Percentiles rank a stretch among this genome's conserved stretches.
Conservation (phyloP, 306 rosid genomes). For the Quercus ilex region DNA sequence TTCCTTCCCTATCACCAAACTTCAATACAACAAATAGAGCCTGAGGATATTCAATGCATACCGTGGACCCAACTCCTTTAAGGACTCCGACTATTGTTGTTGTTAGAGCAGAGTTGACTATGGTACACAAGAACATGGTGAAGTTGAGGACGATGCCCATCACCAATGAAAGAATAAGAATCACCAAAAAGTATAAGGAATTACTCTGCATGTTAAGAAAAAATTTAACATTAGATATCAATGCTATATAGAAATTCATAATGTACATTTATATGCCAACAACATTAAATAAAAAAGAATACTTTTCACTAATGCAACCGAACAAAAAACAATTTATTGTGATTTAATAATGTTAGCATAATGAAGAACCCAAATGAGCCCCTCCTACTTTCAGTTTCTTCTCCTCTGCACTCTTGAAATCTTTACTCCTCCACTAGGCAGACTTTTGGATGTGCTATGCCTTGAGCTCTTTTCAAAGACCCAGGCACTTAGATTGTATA, state of each 20-base stretch:
- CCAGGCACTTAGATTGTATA: no score
- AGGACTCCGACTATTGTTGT: conserved; percentile 97
- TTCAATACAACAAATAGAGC: conserved; percentile 14
- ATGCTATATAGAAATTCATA: neutral
- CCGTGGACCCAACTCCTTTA: conserved; percentile 97
- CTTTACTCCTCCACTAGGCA: neutral
- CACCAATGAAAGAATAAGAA: conserved; percentile 75
- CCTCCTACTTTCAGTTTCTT: neutral
- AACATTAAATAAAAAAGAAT: neutral
- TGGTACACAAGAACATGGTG: conserved; percentile 98
- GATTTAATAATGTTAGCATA: neutral
- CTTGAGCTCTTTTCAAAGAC: no score
- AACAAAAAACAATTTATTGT: neutral
- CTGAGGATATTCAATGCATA: conserved; percentile 29
- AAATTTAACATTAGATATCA: conserved; percentile 10
- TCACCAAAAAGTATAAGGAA: conserved; percentile 70
- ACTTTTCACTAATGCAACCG: neutral
- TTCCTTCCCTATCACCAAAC: conserved; percentile 13
- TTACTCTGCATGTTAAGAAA: conserved; percentile 57
- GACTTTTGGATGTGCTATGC: neutral
- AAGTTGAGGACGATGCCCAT: conserved; percentile 91
- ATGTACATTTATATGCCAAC: neutral
- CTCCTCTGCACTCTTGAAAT: neutral
- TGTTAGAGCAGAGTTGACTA: conserved; percentile 90
- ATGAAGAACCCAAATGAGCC: neutral